Base-by-base conservation (phyloP, 1,284 basidiomycete species). In the Peniophora sp. region DNA sequence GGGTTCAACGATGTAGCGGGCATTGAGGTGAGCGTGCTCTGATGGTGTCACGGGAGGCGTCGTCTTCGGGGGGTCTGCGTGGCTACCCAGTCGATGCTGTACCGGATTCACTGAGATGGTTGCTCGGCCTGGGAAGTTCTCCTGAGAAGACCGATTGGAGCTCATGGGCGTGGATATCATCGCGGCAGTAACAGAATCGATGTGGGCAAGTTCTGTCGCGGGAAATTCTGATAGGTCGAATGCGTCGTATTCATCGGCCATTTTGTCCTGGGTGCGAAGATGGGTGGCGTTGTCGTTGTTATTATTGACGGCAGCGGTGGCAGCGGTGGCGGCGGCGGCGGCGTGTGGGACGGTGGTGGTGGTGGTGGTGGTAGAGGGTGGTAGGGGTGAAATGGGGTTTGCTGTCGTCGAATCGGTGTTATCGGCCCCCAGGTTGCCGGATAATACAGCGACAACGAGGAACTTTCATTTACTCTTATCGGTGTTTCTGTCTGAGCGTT, bases 321-420 rank as follows among this genome's bases (percentile, higher is more conserved):
- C 34, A 44, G 52, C 54, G 22, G 60, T 56, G 34, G 66, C 66
- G 57, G 86, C 83, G 53, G 84, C 69, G 32, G 63, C 57, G 3
- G 65, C 69, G 41, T n/a, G n/a, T n/a, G n/a, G n/a, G n/a, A n/a
- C n/a, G n/a, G n/a, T n/a, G n/a, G n/a, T n/a, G n/a, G n/a, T n/a
- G n/a, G n/a, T n/a, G n/a, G n/a, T n/a, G n/a, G n/a, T n/a, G n/a
- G n/a, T n/a, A n/a, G n/a, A n/a, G n/a, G n/a, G n/a, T n/a, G n/a
- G n/a, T n/a, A n/a, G n/a, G n/a, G n/a, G n/a, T n/a, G n/a, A n/a
- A n/a, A n/a, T n/a, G n/a, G n/a, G n/a, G n/a, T n/a, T n/a, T n/a
- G n/a, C n/a, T n/a, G n/a, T n/a, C n/a, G n/a, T n/a, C n/a, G n/a
- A n/a, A n/a, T n/a, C n/a, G n/a, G n/a, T n/a, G n/a, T n/a, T n/a